A percentile compares a stretch with the other conserved stretches of the same genome.
phyloP scores from a whole-genome alignment of 202 grass and related monocot genomes.

The Hordeum pubiflorum region DNA sequence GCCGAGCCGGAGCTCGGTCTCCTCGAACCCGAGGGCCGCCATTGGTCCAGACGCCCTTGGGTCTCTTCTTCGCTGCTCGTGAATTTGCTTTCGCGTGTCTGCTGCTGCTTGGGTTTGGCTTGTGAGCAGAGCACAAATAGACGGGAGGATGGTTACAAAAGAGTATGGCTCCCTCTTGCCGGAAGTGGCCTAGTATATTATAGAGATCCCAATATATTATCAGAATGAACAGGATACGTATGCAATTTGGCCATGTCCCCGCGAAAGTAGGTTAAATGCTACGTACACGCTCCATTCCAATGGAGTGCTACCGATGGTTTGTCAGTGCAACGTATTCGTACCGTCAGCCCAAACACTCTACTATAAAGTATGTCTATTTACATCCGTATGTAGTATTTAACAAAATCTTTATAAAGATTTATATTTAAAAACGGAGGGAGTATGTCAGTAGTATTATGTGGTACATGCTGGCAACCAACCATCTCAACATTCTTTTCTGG shows the following conservation, averaged over 20 bases:
- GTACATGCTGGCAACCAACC: too few species aligned
- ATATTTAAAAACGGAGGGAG: too few species aligned
- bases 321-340: too few species aligned
- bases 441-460: too few species aligned
- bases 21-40: conserved; percentile 39
- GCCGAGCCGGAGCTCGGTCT: conserved; percentile 70
- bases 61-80: background rate
- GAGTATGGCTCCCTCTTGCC: background rate
- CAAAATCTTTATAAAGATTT: too few species aligned
- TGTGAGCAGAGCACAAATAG: background rate
- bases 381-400: too few species aligned
- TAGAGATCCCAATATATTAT: too few species aligned
- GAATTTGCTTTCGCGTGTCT: background rate
- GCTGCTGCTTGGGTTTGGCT: background rate
- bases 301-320: background rate
- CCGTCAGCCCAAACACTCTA: too few species aligned
- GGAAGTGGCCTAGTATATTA: too few species aligned
- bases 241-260: background rate
- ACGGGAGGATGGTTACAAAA: background rate
- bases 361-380: too few species aligned
- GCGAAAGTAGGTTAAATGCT: background rate
- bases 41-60: background rate
- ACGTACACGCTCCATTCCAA: background rate
- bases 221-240: too few species aligned
- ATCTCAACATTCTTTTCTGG: too few species aligned